Base-by-base conservation (phyloP, 2,329 filamentous ascomycete species). In the Ophiostoma sp. region DNA sequence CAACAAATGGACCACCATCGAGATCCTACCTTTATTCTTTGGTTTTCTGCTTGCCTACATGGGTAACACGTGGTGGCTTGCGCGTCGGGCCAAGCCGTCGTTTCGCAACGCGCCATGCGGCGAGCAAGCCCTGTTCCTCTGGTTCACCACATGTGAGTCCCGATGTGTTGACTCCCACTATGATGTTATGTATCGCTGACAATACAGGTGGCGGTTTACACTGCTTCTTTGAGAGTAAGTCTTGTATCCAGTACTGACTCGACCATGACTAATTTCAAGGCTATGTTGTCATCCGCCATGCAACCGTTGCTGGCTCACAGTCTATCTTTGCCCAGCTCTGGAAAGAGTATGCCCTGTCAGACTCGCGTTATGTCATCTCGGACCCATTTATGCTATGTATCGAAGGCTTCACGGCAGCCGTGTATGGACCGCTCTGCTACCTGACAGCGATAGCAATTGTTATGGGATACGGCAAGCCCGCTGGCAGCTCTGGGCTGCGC, bases 341-440 rank as follows among this genome's bases (percentile, higher is more conserved):
- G 93, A 97, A 97, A 76, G 93, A 97, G 78, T 97, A 97, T 76
- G 84, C 91, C 3, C 83, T 93, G 45, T 93, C 91, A 2, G 93
- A 97, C 79, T 96, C 92, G 67, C 85, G 93, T 60, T 97, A 97
- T 75, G 81, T 97, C 73, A 93, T 89, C 2, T 87, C 88, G 18
- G 90, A 95, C 75, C 84, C 89, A 1, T 93, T 96, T 74, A 92
- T 95, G 73, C 81, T 96, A n/a, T 93, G 90, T 76, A 89, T 96
- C 77, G 93, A 97, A 81, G 87, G 84, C 18, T 86, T 96, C 71
- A 96, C 93, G 1, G 87, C 87, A 85, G 74, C 85, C 49, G 74
- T 81, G 58, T 87, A 84, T 84, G 87, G 85, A 0, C 87, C 86
- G 1, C 79, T 89, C 47, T 87, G 81, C 72, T 80, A 84, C 70